These are phyloP conservation scores for Mycena crocata DNA, from an alignment of 768 basidiomycete species.

Conservation along the genomic window DNA sequence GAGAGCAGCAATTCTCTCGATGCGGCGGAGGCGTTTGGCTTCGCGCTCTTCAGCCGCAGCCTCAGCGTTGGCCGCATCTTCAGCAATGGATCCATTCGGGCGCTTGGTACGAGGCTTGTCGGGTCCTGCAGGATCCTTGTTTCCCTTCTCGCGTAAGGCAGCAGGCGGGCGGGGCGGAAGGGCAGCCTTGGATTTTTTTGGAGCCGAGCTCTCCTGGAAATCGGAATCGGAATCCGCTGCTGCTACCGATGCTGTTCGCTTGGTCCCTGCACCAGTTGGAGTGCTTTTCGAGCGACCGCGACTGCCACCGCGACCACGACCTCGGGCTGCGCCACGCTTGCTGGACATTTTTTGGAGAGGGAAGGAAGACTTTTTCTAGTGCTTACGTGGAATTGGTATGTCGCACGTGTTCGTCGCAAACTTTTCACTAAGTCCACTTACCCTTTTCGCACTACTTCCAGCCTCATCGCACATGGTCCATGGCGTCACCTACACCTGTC, in stretches of 20 bases:
- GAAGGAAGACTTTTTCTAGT: no score
- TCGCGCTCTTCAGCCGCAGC: no score
- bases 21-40: background rate
- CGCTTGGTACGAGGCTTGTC: background rate
- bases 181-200: background rate
- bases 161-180: background rate
- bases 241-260: no score
- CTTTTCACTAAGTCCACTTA: conserved; percentile 1
- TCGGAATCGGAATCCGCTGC: no score
- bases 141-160: background rate
- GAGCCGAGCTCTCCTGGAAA: no score
- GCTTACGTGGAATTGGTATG: no score
- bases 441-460: background rate
- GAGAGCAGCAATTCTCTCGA: background rate
- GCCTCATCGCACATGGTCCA: conserved; percentile 1
- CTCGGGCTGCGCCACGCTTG: no score
- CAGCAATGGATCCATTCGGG: background rate
- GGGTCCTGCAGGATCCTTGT: background rate
- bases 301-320: no score
- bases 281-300: no score
- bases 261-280: no score
- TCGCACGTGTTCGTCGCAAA: background rate
- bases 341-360: no score
- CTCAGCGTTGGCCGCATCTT: background rate
- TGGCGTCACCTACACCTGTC: conserved; percentile 7